Base-by-base conservation (phyloP, 192 early-diverging fungal genomes). In the Coemansia sp. region DNA sequence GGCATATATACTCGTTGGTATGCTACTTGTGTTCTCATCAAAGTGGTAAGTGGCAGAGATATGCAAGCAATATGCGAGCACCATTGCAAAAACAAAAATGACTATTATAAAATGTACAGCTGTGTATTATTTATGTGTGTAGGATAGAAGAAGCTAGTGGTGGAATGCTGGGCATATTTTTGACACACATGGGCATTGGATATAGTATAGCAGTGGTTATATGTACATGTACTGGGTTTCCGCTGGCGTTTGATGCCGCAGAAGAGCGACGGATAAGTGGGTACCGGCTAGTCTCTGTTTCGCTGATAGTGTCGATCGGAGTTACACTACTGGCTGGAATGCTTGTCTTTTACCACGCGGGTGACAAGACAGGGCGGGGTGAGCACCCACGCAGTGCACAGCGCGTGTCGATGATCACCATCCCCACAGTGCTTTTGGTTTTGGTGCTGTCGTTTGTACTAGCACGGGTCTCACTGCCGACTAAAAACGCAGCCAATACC, bases 181-280 rank as follows among this genome's bases (percentile, higher is more conserved):
- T 82, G 53, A 65, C 43, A 35, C 80, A 82, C 65, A 37, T 69
- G 59, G 80, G 64, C 11, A 35, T 69, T 30, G 75, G 59, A 37
- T 82, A 77, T 53, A 61, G 68, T 11, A 59, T 66, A 43, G 68
- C 65, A 0, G 71, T 66, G 16, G 37, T 62, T 23, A 32, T 77
- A 46, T 82, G 74, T 43, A 70, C 72, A 9, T 71, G 80, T 57
- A 68, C 71, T 16, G 80, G 80, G 21, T 69, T 74, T 44, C 80
- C 80, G 38, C 61, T 82, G 63, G 53, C 62, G 46, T 82, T 82
- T 63, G 80, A 74, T 38, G 38, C 33, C 2, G n/a, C 50, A 19
- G 80, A 82, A 46, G 50, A 37, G 72, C 64, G 42, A 49, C 67
- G 80, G n/a, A 68, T 52, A n/a, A 72, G 72, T 33, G 80, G 80